Evolutionary conservation across 768 basidiomycete genomes (phyloP), one percentile per base, ranked within the genome.

Genomic region (Lyophyllum semitale): DNA sequence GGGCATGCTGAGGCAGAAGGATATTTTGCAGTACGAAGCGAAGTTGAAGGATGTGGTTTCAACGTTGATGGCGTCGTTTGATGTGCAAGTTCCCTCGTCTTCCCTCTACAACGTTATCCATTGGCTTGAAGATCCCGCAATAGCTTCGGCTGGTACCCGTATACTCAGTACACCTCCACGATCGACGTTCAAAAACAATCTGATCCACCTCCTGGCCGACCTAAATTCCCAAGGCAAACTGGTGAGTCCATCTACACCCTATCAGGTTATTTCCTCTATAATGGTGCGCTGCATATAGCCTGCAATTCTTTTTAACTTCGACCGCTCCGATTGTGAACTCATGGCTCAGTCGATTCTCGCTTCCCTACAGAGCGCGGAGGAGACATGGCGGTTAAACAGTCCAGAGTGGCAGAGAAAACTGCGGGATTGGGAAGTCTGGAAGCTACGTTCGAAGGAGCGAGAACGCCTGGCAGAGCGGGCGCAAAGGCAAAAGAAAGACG

Each of bases 301-400:
- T 3, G 88, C 85, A 0, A 79, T 90, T 12, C 66, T 89, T 20
- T 90, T 90, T 71, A 79, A 74, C 50, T 87, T 89, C 60, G 84
- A 88, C 59, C 79, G 88, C 18, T 65, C 70, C 2, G 71, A 74
- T 18, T 88, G 87, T 64, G 85, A 88, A 63, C 59, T 67, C n/a
- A 76, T 87, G 71, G 83, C 77, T 0, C 33, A 63, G 20, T 53
- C 56, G 12, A 65, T 89, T 22, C 18, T 72, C 1, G 15, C 53
- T 1, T 63, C 54, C 0, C 73, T 89, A 13, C 59, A 72, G 51
- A 42, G 25, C 0, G 73, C 79, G 5, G 88, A 90, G 66, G 40
- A 55, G 20, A 41, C 66, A 26, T 90, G 86, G 85, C 75, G 80
- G 1, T 53, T 60, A 4, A 66, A 60, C 2, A 81, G 70, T 55